A percentile compares a stretch with the other conserved stretches of the same genome.
phyloP scores from a whole-genome alignment of 768 basidiomycete species.

The Boletus pseudo-olivaceus region DNA sequence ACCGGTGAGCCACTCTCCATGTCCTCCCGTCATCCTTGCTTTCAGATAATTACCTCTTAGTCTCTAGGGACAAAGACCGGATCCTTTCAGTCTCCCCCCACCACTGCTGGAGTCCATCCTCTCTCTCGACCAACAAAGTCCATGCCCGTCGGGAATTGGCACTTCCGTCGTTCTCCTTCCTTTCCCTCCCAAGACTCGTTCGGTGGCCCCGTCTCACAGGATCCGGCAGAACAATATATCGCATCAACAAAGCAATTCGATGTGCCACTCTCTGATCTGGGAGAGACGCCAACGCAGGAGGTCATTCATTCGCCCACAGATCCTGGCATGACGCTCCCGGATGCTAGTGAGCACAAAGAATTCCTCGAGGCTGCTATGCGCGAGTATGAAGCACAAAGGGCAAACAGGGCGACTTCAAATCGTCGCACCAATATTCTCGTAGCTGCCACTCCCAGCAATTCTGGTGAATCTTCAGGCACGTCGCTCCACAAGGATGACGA shows the following conservation, averaged over 20 bases:
- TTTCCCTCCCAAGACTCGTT: conserved; percentile 61
- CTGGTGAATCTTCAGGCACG: conserved; percentile 27
- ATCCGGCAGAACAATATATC: conserved; percentile 45
- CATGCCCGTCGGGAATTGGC: conserved; percentile 21
- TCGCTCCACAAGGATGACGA: conserved; percentile 13
- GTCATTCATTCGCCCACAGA: conserved; percentile 32
- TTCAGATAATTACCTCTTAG: conserved; percentile 26
- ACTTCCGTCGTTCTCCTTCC: conserved; percentile 35
- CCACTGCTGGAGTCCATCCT: conserved; percentile 9
- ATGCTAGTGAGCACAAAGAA: conserved; percentile 36
- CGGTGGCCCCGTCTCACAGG: conserved; percentile 46
- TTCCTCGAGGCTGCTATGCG: conserved; percentile 23
- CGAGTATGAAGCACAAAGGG: conserved; percentile 24
- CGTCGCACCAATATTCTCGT: conserved; percentile 38
- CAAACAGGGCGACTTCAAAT: conserved; percentile 8
- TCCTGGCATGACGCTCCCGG: conserved; percentile 50
- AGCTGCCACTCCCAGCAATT: conserved; percentile 48
- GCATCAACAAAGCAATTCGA: conserved; percentile 48
- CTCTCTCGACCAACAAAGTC: conserved; percentile 19
- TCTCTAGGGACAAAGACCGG: conserved; percentile 30
- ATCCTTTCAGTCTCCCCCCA: conserved; percentile 34
- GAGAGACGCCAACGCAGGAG: conserved; percentile 30
- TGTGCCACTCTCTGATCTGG: conserved; percentile 57
- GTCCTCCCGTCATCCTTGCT: conserved; percentile 17
- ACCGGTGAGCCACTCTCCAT: conserved; percentile 29